Conservation (phyloP, 495 filamentous ascomycete genomes). For the Niebla homalea region DNA sequence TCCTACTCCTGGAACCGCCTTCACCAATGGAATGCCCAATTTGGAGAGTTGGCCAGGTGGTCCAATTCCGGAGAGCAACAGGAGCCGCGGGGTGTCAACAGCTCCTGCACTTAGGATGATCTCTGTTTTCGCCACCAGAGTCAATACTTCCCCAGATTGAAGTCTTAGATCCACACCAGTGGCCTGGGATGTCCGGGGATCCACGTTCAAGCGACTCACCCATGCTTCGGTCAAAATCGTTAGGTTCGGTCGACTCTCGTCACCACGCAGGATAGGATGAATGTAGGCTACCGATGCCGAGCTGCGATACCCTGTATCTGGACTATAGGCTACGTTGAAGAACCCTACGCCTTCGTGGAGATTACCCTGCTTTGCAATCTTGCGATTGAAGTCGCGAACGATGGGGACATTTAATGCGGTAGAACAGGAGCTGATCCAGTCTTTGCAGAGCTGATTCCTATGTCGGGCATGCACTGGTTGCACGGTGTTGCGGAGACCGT, state of each 20-base stretch:
- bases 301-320: constrained; percentile 62
- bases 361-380: constrained; percentile 53
- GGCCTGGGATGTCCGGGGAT: constrained; percentile 18
- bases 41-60: constrained; percentile 46
- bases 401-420: constrained; percentile 60
- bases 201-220: constrained; percentile 62
- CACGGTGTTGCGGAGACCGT: constrained; percentile 64
- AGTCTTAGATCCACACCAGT: constrained; percentile 54
- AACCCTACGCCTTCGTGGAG: constrained; percentile 65
- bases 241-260: constrained; percentile 63
- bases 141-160: constrained; percentile 47
- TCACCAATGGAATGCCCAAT: constrained; percentile 54
- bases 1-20: constrained; percentile 64
- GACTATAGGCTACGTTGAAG: constrained; percentile 75
- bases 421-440: constrained; percentile 67
- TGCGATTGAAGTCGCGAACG: constrained; percentile 67
- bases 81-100: constrained; percentile 59
- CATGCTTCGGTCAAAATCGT: constrained; percentile 69
- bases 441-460: constrained; percentile 70
- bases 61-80: constrained; percentile 71
- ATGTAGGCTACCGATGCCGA: constrained; percentile 78
- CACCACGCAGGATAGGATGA: constrained; percentile 65
- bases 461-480: constrained; percentile 66
- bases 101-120: constrained; percentile 69
- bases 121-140: constrained; percentile 48